These are phyloP conservation scores for Coemansia guatemalensis DNA, from an alignment of 192 early-diverging fungal genomes.

Conservation along the genomic window DNA sequence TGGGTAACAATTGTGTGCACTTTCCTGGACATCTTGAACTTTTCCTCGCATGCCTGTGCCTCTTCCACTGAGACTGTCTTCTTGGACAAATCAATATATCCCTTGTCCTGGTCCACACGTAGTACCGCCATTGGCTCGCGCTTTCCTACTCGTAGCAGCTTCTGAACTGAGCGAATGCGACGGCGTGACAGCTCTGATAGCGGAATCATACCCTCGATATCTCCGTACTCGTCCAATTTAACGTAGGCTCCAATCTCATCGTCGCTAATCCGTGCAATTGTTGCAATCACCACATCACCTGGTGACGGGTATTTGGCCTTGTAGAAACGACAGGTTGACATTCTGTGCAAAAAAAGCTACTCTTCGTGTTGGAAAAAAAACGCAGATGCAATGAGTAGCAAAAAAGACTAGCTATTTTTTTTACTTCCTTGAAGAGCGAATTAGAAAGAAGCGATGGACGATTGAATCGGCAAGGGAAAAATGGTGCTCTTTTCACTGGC, in stretches of 20 bases:
- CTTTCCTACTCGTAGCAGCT: conserved; percentile 88
- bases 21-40: conserved; percentile 91
- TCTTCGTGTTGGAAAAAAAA: neutral
- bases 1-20: conserved; percentile 49
- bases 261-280: conserved; percentile 82
- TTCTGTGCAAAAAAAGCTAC: conserved; percentile 8
- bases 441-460: neutral
- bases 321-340: conserved; percentile 83
- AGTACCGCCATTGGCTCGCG: conserved; percentile 93
- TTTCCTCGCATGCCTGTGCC: conserved; percentile 85
- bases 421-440: neutral
- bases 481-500: neutral
- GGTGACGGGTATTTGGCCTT: conserved; percentile 90
- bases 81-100: conserved; percentile 99
- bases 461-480: no score
- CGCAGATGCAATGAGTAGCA: neutral
- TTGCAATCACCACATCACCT: conserved; percentile 96
- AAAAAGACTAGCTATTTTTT: conserved; percentile 3
- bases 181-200: conserved; percentile 89
- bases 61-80: conserved; percentile 88
- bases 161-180: conserved; percentile 96
- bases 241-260: conserved; percentile 96
- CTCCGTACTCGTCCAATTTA: conserved; percentile 91
- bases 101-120: conserved; percentile 96
- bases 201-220: conserved; percentile 97